Evolutionary conservation across 1,139 yeast genomes (phyloP), one percentile per base, ranked within the genome.

Genomic region (Geotrichum europaeum): DNA sequence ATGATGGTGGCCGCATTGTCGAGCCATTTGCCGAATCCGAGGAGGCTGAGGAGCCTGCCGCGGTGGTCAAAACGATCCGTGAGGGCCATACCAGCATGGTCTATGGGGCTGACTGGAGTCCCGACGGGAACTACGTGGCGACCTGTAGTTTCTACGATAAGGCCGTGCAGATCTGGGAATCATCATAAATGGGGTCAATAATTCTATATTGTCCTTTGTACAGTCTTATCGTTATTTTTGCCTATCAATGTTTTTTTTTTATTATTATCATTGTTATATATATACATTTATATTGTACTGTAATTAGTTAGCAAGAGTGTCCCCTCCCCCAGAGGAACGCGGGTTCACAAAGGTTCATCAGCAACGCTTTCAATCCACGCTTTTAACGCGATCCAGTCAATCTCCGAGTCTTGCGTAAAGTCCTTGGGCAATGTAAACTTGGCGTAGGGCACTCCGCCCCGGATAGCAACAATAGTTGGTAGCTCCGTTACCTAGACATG

Each of bases 131-230:
- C 4, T 70, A 72, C 1, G 80, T 87, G 3, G 86, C 84, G 3
- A 91, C 97, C 0, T 91, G 97, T 71, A 89, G 97, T 59, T 94
- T 94, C 72, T 94, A 94, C 74, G 99, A 94, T 72, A 82, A 82
- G 62, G 1, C 96, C 90, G 67, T 72, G 80, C 45, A 92, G 97
- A 97, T 64, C 53, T 55, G 65, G 65, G 53, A 53, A 40, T 34
- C 65, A 55, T 22, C 54, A 58, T 40, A 34, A 53, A 10, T 20
- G 15, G 54, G 13, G n/a, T n/a, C n/a, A n/a, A n/a, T n/a, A n/a
- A n/a, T n/a, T n/a, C n/a, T n/a, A n/a, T n/a, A n/a, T n/a, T n/a
- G n/a, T n/a, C n/a, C n/a, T n/a, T n/a, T n/a, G n/a, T n/a, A 5
- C 22, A 22, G 25, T 12, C n/a, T 49, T n/a, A 18, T n/a, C 32